Evolutionary conservation across 169 alveolate genomes (phyloP), one percentile per base, ranked within the genome.

Genomic region (Eimeria sp.): DNA sequence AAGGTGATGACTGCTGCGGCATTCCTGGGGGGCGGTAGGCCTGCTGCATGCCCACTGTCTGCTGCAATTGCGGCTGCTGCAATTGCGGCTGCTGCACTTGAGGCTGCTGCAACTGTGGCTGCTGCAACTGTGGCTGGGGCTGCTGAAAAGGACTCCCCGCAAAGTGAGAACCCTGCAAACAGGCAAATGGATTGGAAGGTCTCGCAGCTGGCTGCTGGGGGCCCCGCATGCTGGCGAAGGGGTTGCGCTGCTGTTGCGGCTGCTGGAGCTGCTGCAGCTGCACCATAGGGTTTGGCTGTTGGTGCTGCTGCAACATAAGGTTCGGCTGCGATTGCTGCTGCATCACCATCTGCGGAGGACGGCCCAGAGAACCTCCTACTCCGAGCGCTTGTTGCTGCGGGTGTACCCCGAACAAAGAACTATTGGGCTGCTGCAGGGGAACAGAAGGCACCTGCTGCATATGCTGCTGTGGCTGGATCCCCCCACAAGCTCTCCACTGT

Each of bases 201-300:
- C 91, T 54, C 58, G 91, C 91, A 10, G 76, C 91, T 43, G 91
- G 76, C 27, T 83, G 91, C 76, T 83, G 91, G 58, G 91, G 91
- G 57, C 91, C 91, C 57, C 91, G 20, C 91, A 83, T 83, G 91
- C 91, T 83, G 58, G 91, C 91, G 51, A 83, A 83, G 76, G 91
- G 91, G 91, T 83, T 83, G 18, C 73, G 40, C 75, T 83, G 91
- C 40, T 83, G 91, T 27, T 83, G 91, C n/a, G 90, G 75, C 72
- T 49, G 90, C 30, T 54, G 90, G 57, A 83, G 27, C 45, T 78
- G 88, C 88, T 78, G 88, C 65, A 78, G n/a, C 43, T 78, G 88
- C 54, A 78, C n/a, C 91, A 83, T 27, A 34, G 70, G 75, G 16
- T 27, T 83, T 57, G 91, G 76, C 91, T 54, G 91, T 58, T 51